Evolutionary conservation across 2,329 filamentous ascomycete species (phyloP), one percentile per base, ranked within the genome.

Genomic region (Monilinia polystroma): DNA sequence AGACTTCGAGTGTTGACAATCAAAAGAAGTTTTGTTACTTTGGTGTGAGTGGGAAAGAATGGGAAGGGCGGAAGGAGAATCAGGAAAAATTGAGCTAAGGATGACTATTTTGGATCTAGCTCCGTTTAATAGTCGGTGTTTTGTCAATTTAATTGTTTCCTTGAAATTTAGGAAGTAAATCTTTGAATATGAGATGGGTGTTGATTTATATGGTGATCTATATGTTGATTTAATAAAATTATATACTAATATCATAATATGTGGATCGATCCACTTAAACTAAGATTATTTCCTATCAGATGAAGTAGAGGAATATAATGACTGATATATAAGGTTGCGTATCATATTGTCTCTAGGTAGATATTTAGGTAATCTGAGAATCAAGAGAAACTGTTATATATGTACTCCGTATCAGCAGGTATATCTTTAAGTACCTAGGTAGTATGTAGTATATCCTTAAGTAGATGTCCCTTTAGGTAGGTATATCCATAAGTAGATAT

Each of bases 281-380:
- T 38, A 18, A 10, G 38, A 65, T 52, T 23, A 35, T 35, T 5
- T 60, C 54, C 63, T 59, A 65, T 65, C 43, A 51, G 10, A 65
- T 3, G n/a, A 7, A 5, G 29, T 26, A 6, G 43, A 12, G 43
- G 8, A n/a, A 5, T 16, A 60, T 18, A 18, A 20, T 60, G 54
- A 65, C 63, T 53, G 63, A 65, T 59, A 65, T 65, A 45, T 55
- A 65, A 65, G 63, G 63, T 54, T 60, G 63, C 59, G 35, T 53
- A 26, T 43, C 51, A 26, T 43, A 51, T 51, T 43, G 32, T 35
- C 4, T 35, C 32, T 35, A 32, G 32, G 32, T 32, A 32, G 3
- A 4, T 6, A 32, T 32, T 6, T 32, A 32, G 32, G 32, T 32
- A 32, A 32, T 6, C 32, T 32, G 32, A 32, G 32, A 32, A 32